Evolutionary conservation across 305 asterid species (phyloP).

Genomic region (Solanum chacoense): DNA sequence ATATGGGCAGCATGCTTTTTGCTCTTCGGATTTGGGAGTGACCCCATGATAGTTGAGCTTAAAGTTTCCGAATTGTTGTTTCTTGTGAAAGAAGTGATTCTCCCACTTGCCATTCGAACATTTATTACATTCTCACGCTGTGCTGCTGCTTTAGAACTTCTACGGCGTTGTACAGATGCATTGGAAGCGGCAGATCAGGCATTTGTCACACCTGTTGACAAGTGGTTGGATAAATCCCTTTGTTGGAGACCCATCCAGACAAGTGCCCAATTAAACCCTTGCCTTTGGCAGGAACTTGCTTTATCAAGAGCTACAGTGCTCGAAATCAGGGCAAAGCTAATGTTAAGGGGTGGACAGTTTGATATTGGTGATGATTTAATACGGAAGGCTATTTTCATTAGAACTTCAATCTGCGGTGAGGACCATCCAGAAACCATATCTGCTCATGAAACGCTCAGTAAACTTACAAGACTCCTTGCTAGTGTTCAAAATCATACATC

Average conservation of each 20-base stretch:
- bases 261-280: slow-evolving; percentile 79
- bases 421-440: slow-evolving; percentile 83
- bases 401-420: slow-evolving; percentile 84
- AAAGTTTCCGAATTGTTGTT: slow-evolving; percentile 52
- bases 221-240: slow-evolving; percentile 76
- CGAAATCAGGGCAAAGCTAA: slow-evolving; percentile 78
- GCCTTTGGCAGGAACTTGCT: slow-evolving; percentile 91
- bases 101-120: slow-evolving; percentile 69
- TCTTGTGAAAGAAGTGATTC: slow-evolving; percentile 65
- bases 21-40: slow-evolving; percentile 75
- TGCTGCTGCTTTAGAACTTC: slow-evolving; percentile 72
- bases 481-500: slow-evolving; percentile 55
- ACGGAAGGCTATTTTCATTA: slow-evolving; percentile 67
- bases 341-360: slow-evolving; percentile 86
- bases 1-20: slow-evolving; percentile 88
- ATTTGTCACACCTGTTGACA: slow-evolving; percentile 80
- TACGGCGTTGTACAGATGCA: slow-evolving; percentile 86
- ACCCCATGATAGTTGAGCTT: slow-evolving; percentile 70
- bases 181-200: slow-evolving; percentile 85
- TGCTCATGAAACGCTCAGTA: slow-evolving; percentile 78
- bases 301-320: slow-evolving; percentile 71
- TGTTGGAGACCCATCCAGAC: slow-evolving; percentile 86
- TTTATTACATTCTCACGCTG: slow-evolving; percentile 75
- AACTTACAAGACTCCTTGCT: slow-evolving; percentile 69
- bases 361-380: slow-evolving; percentile 76